Conservation (phyloP, 1,284 basidiomycete genomes). For the Ustilago hordei region DNA sequence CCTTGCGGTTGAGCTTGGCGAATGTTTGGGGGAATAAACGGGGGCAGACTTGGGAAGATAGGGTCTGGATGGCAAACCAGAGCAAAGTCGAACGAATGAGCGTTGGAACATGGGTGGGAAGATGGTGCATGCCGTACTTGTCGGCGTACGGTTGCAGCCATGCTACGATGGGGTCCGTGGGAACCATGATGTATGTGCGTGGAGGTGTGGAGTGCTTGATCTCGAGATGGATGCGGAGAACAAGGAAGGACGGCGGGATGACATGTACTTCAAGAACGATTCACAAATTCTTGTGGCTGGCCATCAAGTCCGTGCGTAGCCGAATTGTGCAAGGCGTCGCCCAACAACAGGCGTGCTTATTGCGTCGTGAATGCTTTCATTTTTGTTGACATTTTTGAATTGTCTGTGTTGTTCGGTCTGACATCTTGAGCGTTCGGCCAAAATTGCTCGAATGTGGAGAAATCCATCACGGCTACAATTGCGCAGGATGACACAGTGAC, state of each 20-base stretch:
- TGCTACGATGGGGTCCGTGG: conserved; percentile 23
- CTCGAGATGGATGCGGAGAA: background rate
- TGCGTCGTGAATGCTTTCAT: conserved; percentile 1
- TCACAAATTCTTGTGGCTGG: background rate
- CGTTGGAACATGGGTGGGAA: conserved; percentile 62
- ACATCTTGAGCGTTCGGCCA: background rate
- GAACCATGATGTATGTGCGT: background rate
- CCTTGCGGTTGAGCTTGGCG: conserved; percentile 56
- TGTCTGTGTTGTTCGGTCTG: background rate
- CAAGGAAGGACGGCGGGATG: background rate
- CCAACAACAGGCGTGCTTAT: background rate
- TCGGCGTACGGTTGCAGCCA: conserved; percentile 58
- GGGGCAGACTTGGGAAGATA: conserved; percentile 63
- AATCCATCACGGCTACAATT: background rate
- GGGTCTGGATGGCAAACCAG: conserved; percentile 65
- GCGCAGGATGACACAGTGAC: background rate
- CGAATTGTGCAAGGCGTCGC: background rate
- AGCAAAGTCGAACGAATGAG: conserved; percentile 60
- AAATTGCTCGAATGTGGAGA: conserved; percentile 1
- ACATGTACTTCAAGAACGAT: background rate
- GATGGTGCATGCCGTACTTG: conserved; percentile 55
- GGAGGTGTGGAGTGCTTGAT: background rate
- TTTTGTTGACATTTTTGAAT: background rate
- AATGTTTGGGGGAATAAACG: conserved; percentile 64
- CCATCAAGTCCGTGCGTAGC: conserved; percentile 1